A percentile compares a stretch with the other conserved stretches of the same genome.
Evolutionary conservation across 768 basidiomycete genomes (phyloP).

Genomic region (Tylopilus plumbeoviolaceoides): DNA sequence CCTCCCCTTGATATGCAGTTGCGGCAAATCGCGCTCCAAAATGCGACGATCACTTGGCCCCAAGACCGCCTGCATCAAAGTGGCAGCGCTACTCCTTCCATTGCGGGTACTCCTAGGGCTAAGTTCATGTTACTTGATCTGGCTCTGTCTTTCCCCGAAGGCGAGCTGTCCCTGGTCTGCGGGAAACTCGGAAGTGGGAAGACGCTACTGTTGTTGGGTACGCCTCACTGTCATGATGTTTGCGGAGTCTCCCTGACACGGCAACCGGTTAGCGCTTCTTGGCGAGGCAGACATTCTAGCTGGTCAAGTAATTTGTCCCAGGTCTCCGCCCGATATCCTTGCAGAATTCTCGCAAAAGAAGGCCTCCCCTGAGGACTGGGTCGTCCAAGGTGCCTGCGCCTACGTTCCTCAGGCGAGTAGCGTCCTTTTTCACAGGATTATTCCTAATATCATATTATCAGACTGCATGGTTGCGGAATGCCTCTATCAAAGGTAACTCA

Average conservation of each 20-base stretch:
- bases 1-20: conserved; percentile 53
- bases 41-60: conserved; percentile 90
- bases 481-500: conserved; percentile 39
- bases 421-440: conserved; percentile 1
- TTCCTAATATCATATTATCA: conserved; percentile 17
- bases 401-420: conserved; percentile 73
- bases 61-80: conserved; percentile 54
- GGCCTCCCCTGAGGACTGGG: conserved; percentile 60
- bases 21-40: conserved; percentile 68
- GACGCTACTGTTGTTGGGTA: conserved; percentile 73
- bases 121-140: conserved; percentile 83
- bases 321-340: conserved; percentile 78
- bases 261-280: conserved; percentile 52
- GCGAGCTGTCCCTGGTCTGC: conserved; percentile 78
- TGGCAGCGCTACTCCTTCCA: conserved; percentile 49
- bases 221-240: not conserved
- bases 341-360: conserved; percentile 48
- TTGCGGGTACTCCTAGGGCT: conserved; percentile 65
- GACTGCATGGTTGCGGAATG: conserved; percentile 70
- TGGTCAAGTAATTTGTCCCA: conserved; percentile 78
- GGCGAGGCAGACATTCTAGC: conserved; percentile 56
- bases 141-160: conserved; percentile 70
- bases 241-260: conserved; percentile 7
- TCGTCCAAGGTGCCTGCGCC: conserved; percentile 73
- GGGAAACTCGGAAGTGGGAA: conserved; percentile 91